A percentile compares a stretch with the other conserved stretches of the same genome.
phyloP scores from a whole-genome alignment of 2,329 filamentous ascomycete genomes.

The Amesomyces nigricolor region DNA sequence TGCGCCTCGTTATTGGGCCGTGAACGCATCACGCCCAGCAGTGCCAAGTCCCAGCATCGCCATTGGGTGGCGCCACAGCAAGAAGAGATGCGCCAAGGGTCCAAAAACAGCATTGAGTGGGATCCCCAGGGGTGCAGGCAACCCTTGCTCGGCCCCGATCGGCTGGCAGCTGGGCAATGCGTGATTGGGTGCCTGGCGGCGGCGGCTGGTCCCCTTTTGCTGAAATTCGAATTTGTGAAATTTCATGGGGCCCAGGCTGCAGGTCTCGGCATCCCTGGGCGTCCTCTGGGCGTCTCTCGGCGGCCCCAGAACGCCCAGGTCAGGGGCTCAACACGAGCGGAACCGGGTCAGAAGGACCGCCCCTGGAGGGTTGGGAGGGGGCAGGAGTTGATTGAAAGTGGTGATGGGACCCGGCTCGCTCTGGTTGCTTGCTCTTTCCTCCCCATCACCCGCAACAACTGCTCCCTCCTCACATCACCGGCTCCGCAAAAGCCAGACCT shows the following conservation, averaged over 20 bases:
- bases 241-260: conserved; percentile 1
- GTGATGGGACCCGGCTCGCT: conserved; percentile 11
- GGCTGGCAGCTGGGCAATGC: not conserved
- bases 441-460: not conserved
- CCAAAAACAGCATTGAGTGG: not conserved
- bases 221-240: not conserved
- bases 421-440: conserved; percentile 1
- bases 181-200: conserved; percentile 13
- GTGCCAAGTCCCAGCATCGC: conserved; percentile 6
- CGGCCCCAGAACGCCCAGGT: conserved; percentile 1
- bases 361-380: not conserved
- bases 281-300: not conserved
- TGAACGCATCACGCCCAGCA: conserved; percentile 7
- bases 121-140: not conserved
- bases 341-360: not conserved
- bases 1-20: not conserved
- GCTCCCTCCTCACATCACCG: not conserved
- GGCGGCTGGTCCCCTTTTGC: conserved; percentile 14
- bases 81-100: not conserved
- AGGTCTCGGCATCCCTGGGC: not conserved
- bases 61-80: not conserved
- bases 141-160: not conserved
- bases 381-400: conserved; percentile 15
- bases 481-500: not conserved
- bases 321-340: conserved; percentile 10